Percentiles rank a stretch among this genome's conserved stretches.
Conservation (phyloP, 1,284 basidiomycete species). For the Ganoderma multipileum region DNA sequence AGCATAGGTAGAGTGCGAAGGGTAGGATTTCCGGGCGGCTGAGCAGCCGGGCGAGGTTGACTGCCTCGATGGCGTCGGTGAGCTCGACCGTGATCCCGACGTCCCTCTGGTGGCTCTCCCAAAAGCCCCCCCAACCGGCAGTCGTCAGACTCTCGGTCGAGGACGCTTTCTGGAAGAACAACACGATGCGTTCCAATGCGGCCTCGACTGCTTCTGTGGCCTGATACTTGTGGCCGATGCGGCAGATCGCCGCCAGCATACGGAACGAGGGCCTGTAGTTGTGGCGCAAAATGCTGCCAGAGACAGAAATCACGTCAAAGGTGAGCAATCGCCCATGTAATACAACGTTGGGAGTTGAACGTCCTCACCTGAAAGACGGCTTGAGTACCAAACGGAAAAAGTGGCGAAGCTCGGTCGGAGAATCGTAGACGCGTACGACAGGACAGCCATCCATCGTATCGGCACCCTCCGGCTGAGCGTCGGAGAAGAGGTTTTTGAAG, state of each 20-base stretch:
- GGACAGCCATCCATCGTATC: conserved; percentile 15
- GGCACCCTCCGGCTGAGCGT: conserved; percentile 3
- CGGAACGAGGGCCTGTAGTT: neutral
- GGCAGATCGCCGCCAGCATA: conserved; percentile 1
- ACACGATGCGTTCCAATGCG: neutral
- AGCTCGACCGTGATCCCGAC: neutral
- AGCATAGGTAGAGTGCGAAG: conserved; percentile 3
- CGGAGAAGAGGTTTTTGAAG: conserved; percentile 15
- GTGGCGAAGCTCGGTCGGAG: conserved; percentile 8
- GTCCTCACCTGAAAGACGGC: neutral
- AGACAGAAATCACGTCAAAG: neutral
- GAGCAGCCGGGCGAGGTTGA: conserved; percentile 6
- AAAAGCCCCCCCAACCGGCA: neutral
- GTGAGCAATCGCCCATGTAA: neutral
- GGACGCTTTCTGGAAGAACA: neutral
- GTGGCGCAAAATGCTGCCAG: neutral
- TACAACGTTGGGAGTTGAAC: neutral
- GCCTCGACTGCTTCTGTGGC: neutral
- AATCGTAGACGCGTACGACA: conserved; percentile 10
- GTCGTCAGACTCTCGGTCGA: neutral
- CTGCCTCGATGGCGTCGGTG: neutral
- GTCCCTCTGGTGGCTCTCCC: neutral
- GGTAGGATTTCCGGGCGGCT: neutral
- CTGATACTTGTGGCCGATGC: conserved; percentile 18
- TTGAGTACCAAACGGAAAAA: conserved; percentile 7